Base-by-base conservation (phyloP, 257 asterid genomes). In the Ilex aquifolium region DNA sequence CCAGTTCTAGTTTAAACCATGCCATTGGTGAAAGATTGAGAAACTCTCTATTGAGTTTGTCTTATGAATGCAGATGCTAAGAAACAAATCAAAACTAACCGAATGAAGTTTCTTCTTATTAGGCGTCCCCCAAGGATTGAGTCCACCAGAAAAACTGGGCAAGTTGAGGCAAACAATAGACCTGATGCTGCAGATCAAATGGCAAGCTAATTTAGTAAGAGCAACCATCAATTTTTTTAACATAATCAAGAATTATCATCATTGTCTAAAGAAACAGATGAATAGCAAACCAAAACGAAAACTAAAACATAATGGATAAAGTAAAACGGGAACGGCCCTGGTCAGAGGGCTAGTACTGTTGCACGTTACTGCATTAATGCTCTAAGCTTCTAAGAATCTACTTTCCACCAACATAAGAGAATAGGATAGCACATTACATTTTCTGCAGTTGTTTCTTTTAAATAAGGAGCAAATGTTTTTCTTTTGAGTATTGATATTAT, bases 51-150 rank as follows among this genome's bases (percentile, higher is more conserved):
- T 12, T 46, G 4, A 11, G 15, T 46, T 46, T 46, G 13, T 0
- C 11, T 14, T 10, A 46, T 10, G n/a, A 46, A 46, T 10, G 15
- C 52, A 46, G n/a, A 46, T 10, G 13, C 52, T 46, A 46, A 14
- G 10, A 11, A 14, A 46, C n/a, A 46, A 46, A 53, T 4, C 15
- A 53, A 15, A 15, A 53, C 57, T 53, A 15, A 53, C 57, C 29
- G 30, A 14, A 10, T n/a, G 11, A 17, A 4, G 30, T 53, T 53
- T 53, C 57, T 21, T 53, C 30, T 27, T 53, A 53, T 53, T 10
- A 53, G 57, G 57, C 11, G 57, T 53, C 15, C 57, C 57, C 57
- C 57, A 53, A 21, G 57, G 57, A 53, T 53, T 53, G 57, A 53
- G 31, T 15, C 57, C 57, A 17, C 57, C 57, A n/a, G 57, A 53